Evolutionary conservation across 495 filamentous ascomycete genomes (phyloP), one percentile per base, ranked within the genome.

Genomic region (Annulohypoxylon nitens): DNA sequence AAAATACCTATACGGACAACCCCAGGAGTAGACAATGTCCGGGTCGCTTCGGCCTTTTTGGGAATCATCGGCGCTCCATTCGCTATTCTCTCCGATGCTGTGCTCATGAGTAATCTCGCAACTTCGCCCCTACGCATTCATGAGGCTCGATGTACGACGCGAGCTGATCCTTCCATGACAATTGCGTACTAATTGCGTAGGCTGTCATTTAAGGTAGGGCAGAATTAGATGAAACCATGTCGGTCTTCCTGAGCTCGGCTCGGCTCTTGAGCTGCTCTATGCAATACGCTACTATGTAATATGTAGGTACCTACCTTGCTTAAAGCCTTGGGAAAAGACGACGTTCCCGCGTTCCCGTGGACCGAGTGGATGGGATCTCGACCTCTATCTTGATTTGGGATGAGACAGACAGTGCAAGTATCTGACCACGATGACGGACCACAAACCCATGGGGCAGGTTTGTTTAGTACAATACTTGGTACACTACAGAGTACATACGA

Each of bases 61-160:
- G 16, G 47, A 30, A 11, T 34, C 45, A 65, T 71, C 34, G 43
- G 45, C 23, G 33, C 43, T 34, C 20, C 43, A 34, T 55, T 59
- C 16, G 12, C 9, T 37, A 59, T 50, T n/a, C 43, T 48, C 58
- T 39, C 63, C 57, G 64, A 72, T 55, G 34, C 50, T 61, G 25
- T 37, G 47, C 53, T 30, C 30, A 30, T 30, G 30, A 30, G 14
- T 61, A 60, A 51, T n/a, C 51, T 72, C 30, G 39, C 47, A 33
- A 18, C 43, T 6, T 61, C 39, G 34, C 48, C 59, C 39, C n/a
- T 39, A 23, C 39, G 47, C 23, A 54, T 37, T 20, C 37, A 18
- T 68, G 61, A 73, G 70, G 64, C 70, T 73, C 59, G 68, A 67
- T 30, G 53, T 58, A 60, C 10, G 54, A 58, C 33, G 6, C 20